Percentiles rank a stretch among this genome's conserved stretches.
Conservation (phyloP, 805 yeast genomes). For the Isabelozyma gotoi region DNA sequence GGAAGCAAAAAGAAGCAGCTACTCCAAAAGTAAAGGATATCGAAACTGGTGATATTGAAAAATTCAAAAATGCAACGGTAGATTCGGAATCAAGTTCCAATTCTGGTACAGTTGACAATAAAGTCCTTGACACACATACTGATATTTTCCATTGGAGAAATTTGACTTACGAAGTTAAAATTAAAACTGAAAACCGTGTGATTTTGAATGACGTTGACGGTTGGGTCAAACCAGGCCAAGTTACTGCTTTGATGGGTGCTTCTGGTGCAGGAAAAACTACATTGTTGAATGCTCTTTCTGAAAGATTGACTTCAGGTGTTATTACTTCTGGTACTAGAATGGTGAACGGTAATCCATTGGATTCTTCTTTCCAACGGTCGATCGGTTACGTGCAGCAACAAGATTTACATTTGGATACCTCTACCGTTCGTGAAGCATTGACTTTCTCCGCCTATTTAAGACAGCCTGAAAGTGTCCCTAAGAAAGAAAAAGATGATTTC, state of each 20-base stretch:
- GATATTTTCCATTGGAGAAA: slow-evolving; percentile 78
- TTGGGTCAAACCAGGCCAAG: slow-evolving; percentile 80
- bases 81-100: no score
- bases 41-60: background rate
- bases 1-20: background rate
- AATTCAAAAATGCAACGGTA: background rate
- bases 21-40: background rate
- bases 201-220: slow-evolving; percentile 70
- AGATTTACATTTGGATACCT: slow-evolving; percentile 29
- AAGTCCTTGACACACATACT: slow-evolving; percentile 20
- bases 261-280: slow-evolving; percentile 51
- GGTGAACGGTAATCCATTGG: slow-evolving; percentile 25
- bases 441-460: slow-evolving; percentile 25
- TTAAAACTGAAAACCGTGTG: slow-evolving; percentile 58
- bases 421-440: slow-evolving; percentile 31
- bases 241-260: slow-evolving; percentile 70
- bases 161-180: slow-evolving; percentile 67
- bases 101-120: slow-evolving; percentile 13
- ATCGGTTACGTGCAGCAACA: slow-evolving; percentile 36
- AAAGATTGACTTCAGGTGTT: slow-evolving; percentile 19
- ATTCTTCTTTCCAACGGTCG: slow-evolving; percentile 28
- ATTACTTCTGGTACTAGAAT: slow-evolving; percentile 36
- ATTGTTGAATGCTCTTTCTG: slow-evolving; percentile 38
- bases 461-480: slow-evolving; percentile 19
- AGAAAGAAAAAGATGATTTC: slow-evolving; percentile 20